Conservation (phyloP, 2,329 filamentous ascomycete genomes). For the Sarocladium brachiariae region DNA sequence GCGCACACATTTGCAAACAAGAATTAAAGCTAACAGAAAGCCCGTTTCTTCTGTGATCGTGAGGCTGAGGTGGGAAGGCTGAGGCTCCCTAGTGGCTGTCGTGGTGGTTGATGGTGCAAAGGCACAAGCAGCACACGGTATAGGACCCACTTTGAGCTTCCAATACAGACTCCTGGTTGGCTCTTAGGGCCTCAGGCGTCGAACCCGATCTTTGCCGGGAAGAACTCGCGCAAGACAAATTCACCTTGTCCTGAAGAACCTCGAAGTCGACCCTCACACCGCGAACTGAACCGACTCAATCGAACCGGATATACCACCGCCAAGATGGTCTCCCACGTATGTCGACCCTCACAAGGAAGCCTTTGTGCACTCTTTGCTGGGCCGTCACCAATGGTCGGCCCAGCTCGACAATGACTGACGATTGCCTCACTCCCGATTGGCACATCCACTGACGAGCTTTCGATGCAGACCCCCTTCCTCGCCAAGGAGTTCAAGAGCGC, state of each 20-base stretch:
- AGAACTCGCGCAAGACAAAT: constrained; percentile 14
- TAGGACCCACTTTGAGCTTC: neutral
- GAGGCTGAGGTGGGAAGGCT: constrained; percentile 10
- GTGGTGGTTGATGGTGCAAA: neutral
- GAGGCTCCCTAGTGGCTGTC: too few species aligned
- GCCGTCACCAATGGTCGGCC: too few species aligned
- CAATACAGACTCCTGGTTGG: neutral
- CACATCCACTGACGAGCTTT: constrained; percentile 18
- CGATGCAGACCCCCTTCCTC: constrained; percentile 38
- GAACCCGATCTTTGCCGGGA: constrained; percentile 9
- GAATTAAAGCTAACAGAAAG: neutral
- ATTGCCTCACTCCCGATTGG: neutral
- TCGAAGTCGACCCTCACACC: constrained; percentile 6
- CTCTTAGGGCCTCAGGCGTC: constrained; percentile 4
- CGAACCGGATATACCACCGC: constrained; percentile 18
- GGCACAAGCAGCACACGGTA: neutral
- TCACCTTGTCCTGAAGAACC: neutral
- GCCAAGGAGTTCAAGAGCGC: constrained; percentile 50
- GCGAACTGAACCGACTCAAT: constrained; percentile 11
- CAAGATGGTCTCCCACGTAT: constrained; percentile 36
- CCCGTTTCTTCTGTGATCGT: too few species aligned
- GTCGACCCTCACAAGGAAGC: constrained; percentile 14
- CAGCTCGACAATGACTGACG: neutral
- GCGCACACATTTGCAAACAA: neutral
- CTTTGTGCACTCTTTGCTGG: too few species aligned